Evolutionary conservation across 768 basidiomycete species (phyloP), one percentile per base, ranked within the genome.

Genomic region (Holtermannia corniformis): DNA sequence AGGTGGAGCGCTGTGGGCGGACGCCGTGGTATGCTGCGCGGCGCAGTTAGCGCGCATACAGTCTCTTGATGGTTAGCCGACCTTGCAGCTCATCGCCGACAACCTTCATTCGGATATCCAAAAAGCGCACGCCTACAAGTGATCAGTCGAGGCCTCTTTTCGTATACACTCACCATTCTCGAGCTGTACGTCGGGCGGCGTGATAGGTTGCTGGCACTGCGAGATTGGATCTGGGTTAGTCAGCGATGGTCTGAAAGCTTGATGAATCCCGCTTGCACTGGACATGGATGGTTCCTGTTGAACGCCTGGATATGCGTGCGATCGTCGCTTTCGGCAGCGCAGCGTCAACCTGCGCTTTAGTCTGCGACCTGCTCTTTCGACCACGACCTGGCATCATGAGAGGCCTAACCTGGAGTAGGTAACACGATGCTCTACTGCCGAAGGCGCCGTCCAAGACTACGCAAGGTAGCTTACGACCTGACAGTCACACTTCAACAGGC

Each of bases 51-150:
- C 4, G 16, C 7, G 13, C 25, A 22, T 19, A 4, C 28, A 12
- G 14, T 10, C 23, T 21, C n/a, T 19, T 20, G 2, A 5, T n/a
- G 22, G 50, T 16, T 44, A 26, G 12, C 10, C 1, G 20, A 13
- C 54, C 61, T 42, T 40, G 64, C 62, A 92, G 80, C 47, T 76
- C 73, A 41, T 75, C 76, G 2, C 82, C 63, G 37, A 84, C 75
- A 44, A 86, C 80, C 12, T 85, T 78, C 7, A 93, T 80, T 0
- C 90, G 81, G 49, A 93, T 76, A 61, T 93, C 90, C 26, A 92
- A 66, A 45, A 87, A 78, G 3, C 90, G 82, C 54, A 67, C 54
- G 0, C 64, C 59, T 19, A 61, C 41, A 22, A 91, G 4, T 24
- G 4, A 19, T 53, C 27, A 47, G 46, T 48, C 28, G 28, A 24